Evolutionary conservation across 768 basidiomycete species (phyloP).

Genomic region (Podaxis carcinomalis): DNA sequence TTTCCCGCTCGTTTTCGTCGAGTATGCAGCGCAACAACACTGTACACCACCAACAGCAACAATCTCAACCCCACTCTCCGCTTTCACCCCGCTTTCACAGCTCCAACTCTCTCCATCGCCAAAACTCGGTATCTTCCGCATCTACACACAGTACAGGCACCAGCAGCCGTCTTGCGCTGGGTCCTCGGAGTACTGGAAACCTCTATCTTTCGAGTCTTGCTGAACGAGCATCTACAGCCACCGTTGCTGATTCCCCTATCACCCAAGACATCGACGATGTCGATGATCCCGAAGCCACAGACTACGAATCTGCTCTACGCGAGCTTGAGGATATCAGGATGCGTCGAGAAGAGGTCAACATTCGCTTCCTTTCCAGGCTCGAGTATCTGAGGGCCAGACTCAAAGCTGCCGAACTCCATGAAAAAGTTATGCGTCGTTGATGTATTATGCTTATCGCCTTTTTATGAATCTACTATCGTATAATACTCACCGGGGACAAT

Average conservation of each 20-base stretch:
- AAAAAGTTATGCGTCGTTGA: slow-evolving; percentile 39
- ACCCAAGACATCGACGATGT: slow-evolving; percentile 14
- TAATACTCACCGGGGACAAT: neutral
- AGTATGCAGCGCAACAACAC: too few relatives aligned
- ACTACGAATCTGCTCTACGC: slow-evolving; percentile 9
- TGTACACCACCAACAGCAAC: neutral
- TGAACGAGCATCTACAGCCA: slow-evolving; percentile 15
- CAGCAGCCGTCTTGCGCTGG: slow-evolving; percentile 1
- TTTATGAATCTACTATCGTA: neutral
- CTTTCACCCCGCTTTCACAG: slow-evolving; percentile 24
- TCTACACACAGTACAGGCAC: slow-evolving; percentile 37
- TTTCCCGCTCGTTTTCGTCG: slow-evolving; percentile 35
- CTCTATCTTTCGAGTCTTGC: slow-evolving; percentile 30
- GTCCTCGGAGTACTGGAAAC: slow-evolving; percentile 40
- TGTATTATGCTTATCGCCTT: neutral
- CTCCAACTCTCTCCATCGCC: slow-evolving; percentile 32
- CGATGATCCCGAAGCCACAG: slow-evolving; percentile 33
- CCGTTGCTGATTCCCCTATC: slow-evolving; percentile 14
- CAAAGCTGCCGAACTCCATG: slow-evolving; percentile 69
- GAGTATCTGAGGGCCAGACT: slow-evolving; percentile 73
- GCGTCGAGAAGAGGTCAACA: slow-evolving; percentile 60
- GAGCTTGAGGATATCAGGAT: slow-evolving; percentile 59
- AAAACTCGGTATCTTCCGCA: slow-evolving; percentile 50
- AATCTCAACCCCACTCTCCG: slow-evolving; percentile 19
- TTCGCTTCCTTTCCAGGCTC: slow-evolving; percentile 64